These are phyloP conservation scores for Oxyria digyna DNA, from an alignment of 148 eudicot species.

Conservation along the genomic window DNA sequence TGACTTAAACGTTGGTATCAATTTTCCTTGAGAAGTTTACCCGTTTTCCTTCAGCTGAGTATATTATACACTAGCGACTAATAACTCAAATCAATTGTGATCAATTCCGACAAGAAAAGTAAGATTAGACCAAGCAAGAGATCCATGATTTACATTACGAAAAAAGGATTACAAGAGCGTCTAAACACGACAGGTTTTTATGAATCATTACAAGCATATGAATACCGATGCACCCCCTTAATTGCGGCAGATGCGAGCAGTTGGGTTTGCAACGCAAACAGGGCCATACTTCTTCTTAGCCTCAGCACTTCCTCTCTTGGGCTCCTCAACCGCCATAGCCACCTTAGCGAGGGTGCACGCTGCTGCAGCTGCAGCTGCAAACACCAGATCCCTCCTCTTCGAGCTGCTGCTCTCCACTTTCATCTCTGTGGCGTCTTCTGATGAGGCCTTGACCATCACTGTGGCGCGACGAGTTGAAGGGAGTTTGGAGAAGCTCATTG, in stretches of 20 bases:
- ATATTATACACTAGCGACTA: no score
- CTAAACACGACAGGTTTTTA: no score
- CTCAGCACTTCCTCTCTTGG: constrained; percentile 42
- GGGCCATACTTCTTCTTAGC: constrained; percentile 81
- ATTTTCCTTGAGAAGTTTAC: no score
- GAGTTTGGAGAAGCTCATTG: constrained; percentile 18
- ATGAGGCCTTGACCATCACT: constrained; percentile 37
- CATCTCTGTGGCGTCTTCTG: constrained; percentile 13
- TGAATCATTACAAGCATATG: no score
- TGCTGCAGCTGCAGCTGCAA: constrained; percentile 48
- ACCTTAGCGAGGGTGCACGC: constrained; percentile 31
- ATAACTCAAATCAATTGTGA: no score
- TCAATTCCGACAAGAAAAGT: no score
- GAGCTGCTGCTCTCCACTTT: constrained; percentile 15
- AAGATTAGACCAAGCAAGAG: no score
- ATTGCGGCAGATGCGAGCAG: constrained; percentile 66
- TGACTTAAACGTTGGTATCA: no score
- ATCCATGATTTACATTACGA: no score
- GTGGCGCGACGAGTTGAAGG: constrained; percentile 18
- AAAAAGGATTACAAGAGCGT: no score
- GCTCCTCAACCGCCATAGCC: constrained; percentile 51
- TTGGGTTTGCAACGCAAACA: constrained; percentile 55
- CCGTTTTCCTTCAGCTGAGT: no score
- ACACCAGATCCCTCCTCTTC: constrained; percentile 54
- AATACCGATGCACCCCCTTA: constrained; percentile 12